A percentile compares a stretch with the other conserved stretches of the same genome.
Evolutionary conservation across 139 green algal species (phyloP).

Genomic region (Chlorella sp.): DNA sequence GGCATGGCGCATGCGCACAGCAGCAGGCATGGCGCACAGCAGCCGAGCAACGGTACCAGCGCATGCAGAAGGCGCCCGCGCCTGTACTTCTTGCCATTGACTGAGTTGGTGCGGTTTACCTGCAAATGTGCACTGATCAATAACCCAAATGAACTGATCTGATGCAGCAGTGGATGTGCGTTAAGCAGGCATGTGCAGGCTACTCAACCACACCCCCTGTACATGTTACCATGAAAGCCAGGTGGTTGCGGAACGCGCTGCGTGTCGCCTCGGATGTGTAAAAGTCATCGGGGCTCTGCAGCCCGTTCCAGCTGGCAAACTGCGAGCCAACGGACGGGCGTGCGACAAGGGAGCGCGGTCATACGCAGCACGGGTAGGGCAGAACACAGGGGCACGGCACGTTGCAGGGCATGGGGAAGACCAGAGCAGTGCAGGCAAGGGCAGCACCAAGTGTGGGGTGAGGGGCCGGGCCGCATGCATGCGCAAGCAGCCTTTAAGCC

Average conservation of each 20-base stretch:
- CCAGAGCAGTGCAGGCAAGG: too few species aligned
- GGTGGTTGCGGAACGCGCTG: conserved; percentile 8
- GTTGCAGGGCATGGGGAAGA: too few species aligned
- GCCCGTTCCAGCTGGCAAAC: conserved; percentile 37
- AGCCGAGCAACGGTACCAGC: background rate
- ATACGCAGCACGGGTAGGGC: too few species aligned
- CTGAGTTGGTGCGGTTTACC: conserved; percentile 32
- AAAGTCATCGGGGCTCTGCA: conserved; percentile 36
- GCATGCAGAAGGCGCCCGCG: too few species aligned
- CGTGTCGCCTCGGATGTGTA: conserved; percentile 18
- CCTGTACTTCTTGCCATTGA: conserved; percentile 33
- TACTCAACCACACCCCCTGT: too few species aligned
- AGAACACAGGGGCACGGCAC: too few species aligned
- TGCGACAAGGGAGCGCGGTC: background rate
- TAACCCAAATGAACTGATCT: too few species aligned
- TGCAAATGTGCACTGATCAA: too few species aligned
- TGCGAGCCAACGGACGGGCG: background rate
- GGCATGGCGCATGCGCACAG: background rate
- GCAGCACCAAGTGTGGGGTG: too few species aligned
- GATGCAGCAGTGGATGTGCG: too few species aligned
- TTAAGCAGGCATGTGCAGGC: too few species aligned
- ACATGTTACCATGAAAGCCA: conserved; percentile 26
- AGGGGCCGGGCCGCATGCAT: too few species aligned
- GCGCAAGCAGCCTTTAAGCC: background rate
- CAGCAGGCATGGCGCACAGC: background rate